phyloP scores from a whole-genome alignment of 2,329 filamentous ascomycete species.

The Fusarium bactridioides region DNA sequence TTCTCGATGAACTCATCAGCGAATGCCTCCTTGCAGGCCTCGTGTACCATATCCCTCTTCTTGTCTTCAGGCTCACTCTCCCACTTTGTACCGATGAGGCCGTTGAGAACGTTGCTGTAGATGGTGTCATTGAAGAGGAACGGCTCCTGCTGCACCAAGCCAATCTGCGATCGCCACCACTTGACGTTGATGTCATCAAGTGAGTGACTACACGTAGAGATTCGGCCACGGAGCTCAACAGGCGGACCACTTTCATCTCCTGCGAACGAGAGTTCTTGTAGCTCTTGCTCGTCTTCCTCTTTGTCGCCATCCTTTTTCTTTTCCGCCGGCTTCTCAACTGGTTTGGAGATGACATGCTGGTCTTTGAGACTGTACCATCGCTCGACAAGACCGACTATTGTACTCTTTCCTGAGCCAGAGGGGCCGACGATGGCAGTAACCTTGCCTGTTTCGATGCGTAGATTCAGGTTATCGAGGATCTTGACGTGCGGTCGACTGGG shows the following conservation, averaged over 20 bases:
- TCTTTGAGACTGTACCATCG: constrained; percentile 72
- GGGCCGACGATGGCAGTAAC: constrained; percentile 77
- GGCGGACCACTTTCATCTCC: constrained; percentile 50
- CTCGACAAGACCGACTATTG: constrained; percentile 74
- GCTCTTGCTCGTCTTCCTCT: neutral
- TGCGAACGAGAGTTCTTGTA: constrained; percentile 8
- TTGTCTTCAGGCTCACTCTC: constrained; percentile 60
- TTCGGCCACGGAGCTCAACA: constrained; percentile 55
- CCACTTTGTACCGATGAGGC: constrained; percentile 61
- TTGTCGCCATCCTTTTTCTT: neutral
- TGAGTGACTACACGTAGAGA: constrained; percentile 61
- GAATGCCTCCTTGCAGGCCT: constrained; percentile 72
- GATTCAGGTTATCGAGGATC: constrained; percentile 66
- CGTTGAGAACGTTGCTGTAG: constrained; percentile 67
- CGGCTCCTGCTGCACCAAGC: constrained; percentile 72
- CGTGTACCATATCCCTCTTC: constrained; percentile 66
- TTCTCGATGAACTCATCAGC: constrained; percentile 73
- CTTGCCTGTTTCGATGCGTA: constrained; percentile 69
- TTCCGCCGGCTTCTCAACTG: constrained; percentile 55
- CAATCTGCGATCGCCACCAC: constrained; percentile 69
- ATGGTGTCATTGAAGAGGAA: constrained; percentile 73
- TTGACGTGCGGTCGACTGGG: constrained; percentile 70
- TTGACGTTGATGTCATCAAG: constrained; percentile 68
- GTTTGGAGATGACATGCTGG: constrained; percentile 58
- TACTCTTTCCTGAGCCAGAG: constrained; percentile 77